These are phyloP conservation scores for Penicillium arizonense DNA, from an alignment of 495 filamentous ascomycete genomes.

Conservation along the genomic window DNA sequence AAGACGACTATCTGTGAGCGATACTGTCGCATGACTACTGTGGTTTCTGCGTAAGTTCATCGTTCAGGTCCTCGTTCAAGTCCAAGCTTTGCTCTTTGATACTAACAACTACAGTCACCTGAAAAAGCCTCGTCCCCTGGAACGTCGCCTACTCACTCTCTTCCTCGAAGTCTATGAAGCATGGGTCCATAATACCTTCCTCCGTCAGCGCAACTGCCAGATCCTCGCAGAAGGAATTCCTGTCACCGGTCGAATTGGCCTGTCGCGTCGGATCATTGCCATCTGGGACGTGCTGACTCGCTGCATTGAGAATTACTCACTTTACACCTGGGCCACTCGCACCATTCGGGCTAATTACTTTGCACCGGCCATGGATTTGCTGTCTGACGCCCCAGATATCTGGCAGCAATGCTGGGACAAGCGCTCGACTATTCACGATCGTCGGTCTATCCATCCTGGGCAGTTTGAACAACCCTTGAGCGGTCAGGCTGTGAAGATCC, in stretches of 20 bases:
- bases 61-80: no score
- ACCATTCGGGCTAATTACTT: slow-evolving; percentile 17
- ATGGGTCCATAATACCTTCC: slow-evolving; percentile 28
- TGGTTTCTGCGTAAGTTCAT: slow-evolving; percentile 24
- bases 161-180: slow-evolving; percentile 27
- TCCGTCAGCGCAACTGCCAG: slow-evolving; percentile 15
- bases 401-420: slow-evolving; percentile 14
- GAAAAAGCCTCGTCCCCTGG: slow-evolving; percentile 18
- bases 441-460: no score
- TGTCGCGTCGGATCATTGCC: slow-evolving; percentile 14
- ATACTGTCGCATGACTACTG: slow-evolving; percentile 15
- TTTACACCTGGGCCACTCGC: slow-evolving; percentile 3
- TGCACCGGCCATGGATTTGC: slow-evolving; percentile 11
- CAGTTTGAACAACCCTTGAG: no score
- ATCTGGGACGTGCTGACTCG: slow-evolving; percentile 21
- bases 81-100: background rate
- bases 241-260: slow-evolving; percentile 7
- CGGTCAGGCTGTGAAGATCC: no score
- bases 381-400: slow-evolving; percentile 8
- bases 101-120: slow-evolving; percentile 15
- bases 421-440: background rate
- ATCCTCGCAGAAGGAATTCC: slow-evolving; percentile 9
- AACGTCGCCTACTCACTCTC: slow-evolving; percentile 20
- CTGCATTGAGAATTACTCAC: slow-evolving; percentile 18
- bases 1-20: slow-evolving; percentile 2